Percentiles rank a stretch among this genome's conserved stretches.
Conservation (phyloP, 2,329 filamentous ascomycete genomes). For the Ceratocystis albifundus region DNA sequence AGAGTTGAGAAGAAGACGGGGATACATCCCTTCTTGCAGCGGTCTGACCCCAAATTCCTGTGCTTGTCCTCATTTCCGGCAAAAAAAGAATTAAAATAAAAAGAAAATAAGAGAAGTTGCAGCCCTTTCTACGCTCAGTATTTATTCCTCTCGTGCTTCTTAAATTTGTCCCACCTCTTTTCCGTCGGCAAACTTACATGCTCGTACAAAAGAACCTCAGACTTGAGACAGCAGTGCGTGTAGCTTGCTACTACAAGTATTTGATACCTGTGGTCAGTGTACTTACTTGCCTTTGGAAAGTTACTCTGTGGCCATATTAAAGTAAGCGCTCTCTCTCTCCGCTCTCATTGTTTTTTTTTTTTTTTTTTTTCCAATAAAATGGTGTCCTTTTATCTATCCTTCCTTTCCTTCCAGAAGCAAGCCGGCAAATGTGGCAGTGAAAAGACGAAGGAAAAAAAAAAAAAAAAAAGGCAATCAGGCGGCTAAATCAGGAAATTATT, state of each 20-base stretch:
- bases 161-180: neutral
- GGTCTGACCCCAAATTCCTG: neutral
- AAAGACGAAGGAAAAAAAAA: no score
- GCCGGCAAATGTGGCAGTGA: no score
- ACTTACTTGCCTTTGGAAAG: neutral
- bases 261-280: no score
- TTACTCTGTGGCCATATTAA: neutral
- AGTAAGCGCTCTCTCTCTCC: neutral
- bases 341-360: no score
- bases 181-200: neutral
- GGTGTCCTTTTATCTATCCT: neutral
- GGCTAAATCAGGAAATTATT: no score
- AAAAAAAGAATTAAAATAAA: no score
- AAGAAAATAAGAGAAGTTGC: slow-evolving; percentile 6
- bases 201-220: no score
- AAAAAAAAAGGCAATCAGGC: no score
- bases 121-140: neutral
- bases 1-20: neutral
- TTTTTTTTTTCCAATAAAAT: no score
- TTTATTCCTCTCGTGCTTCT: neutral
- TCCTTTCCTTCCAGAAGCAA: neutral
- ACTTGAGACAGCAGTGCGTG: no score
- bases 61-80: slow-evolving; percentile 1
- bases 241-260: no score
- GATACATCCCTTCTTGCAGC: slow-evolving; percentile 9